Evolutionary conservation across 163 green algal genomes (phyloP).

Genomic region (Chloroidium sp.): DNA sequence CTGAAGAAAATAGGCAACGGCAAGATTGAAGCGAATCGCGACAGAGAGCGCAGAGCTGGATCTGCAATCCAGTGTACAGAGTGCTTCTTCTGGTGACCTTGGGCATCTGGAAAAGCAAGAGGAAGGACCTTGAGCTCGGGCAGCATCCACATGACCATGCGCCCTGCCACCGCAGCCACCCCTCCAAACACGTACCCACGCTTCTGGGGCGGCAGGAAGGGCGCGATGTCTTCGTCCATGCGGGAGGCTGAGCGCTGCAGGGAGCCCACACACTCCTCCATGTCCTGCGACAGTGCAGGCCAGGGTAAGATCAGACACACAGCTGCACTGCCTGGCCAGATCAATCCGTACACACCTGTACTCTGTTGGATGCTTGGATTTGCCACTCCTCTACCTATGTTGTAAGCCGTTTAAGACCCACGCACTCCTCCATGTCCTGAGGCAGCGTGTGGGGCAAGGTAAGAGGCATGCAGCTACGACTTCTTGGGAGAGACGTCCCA

Average conservation of each 20-base stretch:
- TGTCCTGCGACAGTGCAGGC: slow-evolving; percentile 5
- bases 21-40: not conserved
- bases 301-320: not conserved
- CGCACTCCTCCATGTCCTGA: too few species aligned
- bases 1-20: not conserved
- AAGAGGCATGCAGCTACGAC: too few species aligned
- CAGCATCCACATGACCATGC: slow-evolving; percentile 48
- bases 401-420: too few species aligned
- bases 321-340: not conserved
- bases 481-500: too few species aligned
- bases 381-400: not conserved
- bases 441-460: too few species aligned
- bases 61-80: not conserved
- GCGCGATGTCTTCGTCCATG: slow-evolving; percentile 37
- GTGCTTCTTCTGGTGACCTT: not conserved
- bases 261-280: slow-evolving; percentile 31
- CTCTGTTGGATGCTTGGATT: not conserved
- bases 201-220: slow-evolving; percentile 29
- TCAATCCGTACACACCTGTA: not conserved
- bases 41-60: not conserved
- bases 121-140: slow-evolving; percentile 21
- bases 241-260: slow-evolving; percentile 19
- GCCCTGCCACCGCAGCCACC: slow-evolving; percentile 26
- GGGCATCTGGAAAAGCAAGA: not conserved
- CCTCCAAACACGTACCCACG: slow-evolving; percentile 44